Conservation (phyloP, 441 rosid genomes). For the Rhodomyrtus psidioides region DNA sequence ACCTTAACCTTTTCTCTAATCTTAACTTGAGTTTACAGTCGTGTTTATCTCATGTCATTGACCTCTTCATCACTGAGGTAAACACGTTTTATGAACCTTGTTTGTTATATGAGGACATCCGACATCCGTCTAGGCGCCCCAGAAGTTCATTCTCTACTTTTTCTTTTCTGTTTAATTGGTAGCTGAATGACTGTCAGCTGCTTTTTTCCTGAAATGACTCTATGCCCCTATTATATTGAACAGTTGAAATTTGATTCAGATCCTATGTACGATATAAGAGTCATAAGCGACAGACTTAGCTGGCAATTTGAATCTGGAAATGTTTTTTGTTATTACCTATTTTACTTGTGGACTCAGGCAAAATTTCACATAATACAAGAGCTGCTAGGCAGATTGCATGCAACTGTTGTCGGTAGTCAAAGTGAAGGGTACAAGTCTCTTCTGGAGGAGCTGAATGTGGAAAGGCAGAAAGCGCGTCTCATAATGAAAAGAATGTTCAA, state of each 20-base stretch:
- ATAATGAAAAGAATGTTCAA: slow-evolving; percentile 88
- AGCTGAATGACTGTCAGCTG: background rate
- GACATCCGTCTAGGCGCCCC: background rate
- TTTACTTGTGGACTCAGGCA: slow-evolving; percentile 34
- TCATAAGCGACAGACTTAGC: background rate
- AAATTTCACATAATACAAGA: slow-evolving; percentile 94
- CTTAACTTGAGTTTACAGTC: background rate
- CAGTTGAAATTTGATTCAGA: background rate
- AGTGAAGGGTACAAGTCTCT: slow-evolving; percentile 49
- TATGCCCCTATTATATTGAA: background rate
- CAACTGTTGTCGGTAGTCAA: slow-evolving; percentile 35
- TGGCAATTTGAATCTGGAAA: background rate
- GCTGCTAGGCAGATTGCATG: slow-evolving; percentile 77
- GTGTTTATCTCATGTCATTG: background rate
- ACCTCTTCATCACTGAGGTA: background rate
- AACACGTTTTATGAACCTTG: background rate
- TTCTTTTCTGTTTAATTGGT: background rate
- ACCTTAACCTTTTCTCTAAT: background rate
- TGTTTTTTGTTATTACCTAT: background rate
- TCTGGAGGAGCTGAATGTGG: slow-evolving; percentile 58
- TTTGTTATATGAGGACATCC: background rate
- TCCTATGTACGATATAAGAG: background rate
- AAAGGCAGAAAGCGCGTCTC: slow-evolving; percentile 63
- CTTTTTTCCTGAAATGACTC: background rate
- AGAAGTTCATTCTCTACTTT: background rate